These are phyloP conservation scores for Paramecium tetraurelia DNA, from an alignment of 73 alveolate species.

Conservation along the genomic window DNA sequence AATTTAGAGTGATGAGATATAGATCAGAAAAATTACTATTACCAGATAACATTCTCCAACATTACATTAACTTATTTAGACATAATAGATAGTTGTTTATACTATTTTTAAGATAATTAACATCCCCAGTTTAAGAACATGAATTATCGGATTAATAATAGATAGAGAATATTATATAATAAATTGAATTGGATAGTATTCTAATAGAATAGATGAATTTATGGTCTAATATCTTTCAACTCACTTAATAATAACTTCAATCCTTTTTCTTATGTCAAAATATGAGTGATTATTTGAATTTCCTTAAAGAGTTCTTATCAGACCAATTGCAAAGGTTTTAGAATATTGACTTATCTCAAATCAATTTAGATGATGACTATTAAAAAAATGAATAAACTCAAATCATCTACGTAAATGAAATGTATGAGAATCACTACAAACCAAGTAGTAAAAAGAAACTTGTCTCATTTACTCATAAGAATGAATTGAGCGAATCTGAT, in stretches of 20 bases:
- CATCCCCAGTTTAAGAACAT: not conserved
- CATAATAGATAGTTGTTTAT: not conserved
- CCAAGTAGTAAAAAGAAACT: not conserved
- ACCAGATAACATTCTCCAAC: not conserved
- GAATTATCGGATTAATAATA: not conserved
- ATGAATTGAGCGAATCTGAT: not conserved
- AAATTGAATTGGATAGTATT: not conserved
- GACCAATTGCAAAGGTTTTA: not conserved
- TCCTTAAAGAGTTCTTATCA: not conserved
- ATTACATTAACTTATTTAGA: not conserved
- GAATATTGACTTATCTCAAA: not conserved
- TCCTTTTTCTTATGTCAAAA: not conserved
- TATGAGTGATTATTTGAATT: not conserved
- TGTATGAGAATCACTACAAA: not conserved
- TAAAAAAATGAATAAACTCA: not conserved
- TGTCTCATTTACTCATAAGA: not conserved
- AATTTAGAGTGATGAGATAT: not conserved
- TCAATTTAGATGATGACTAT: not conserved
- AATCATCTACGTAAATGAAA: not conserved
- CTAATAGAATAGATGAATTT: not conserved
- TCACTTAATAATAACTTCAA: not conserved
- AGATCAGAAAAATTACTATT: not conserved
- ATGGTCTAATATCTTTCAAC: not conserved
- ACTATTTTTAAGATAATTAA: not conserved
- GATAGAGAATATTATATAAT: not conserved